These are phyloP conservation scores for Pythium phragmitis DNA, from an alignment of 352 stramenopile genomes.

Conservation along the genomic window DNA sequence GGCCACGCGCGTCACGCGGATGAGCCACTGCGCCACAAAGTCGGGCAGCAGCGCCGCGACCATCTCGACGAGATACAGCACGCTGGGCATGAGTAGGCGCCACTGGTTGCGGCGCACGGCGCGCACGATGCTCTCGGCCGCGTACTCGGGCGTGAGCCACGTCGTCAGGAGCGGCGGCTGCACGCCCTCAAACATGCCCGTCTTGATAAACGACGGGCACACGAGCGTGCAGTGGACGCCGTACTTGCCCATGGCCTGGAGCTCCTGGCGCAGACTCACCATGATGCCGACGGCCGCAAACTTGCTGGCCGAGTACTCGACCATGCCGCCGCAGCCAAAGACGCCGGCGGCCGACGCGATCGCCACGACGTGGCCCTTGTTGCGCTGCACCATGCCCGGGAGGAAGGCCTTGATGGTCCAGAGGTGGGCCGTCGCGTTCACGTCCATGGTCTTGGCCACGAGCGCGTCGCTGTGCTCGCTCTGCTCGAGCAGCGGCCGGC, in stretches of 20 bases:
- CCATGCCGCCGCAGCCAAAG: slow-evolving; percentile 36
- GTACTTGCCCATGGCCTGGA: slow-evolving; percentile 28
- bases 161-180: slow-evolving; percentile 24
- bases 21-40: slow-evolving; percentile 20
- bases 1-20: slow-evolving; percentile 22
- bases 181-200: slow-evolving; percentile 45
- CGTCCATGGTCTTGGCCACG: slow-evolving; percentile 37
- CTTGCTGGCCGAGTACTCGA: slow-evolving; percentile 51
- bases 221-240: slow-evolving; percentile 36
- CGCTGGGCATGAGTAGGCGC: slow-evolving; percentile 29
- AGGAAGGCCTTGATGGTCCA: slow-evolving; percentile 49
- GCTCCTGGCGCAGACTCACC: slow-evolving; percentile 39
- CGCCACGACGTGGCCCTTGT: slow-evolving; percentile 42
- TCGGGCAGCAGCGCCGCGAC: slow-evolving; percentile 26
- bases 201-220: slow-evolving; percentile 43
- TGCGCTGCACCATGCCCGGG: slow-evolving; percentile 37
- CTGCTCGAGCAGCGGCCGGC: slow-evolving; percentile 41
- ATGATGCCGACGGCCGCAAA: slow-evolving; percentile 41
- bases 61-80: slow-evolving; percentile 25
- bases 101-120: slow-evolving; percentile 35
- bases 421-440: slow-evolving; percentile 46
- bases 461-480: slow-evolving; percentile 33
- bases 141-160: slow-evolving; percentile 35
- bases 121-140: slow-evolving; percentile 31
- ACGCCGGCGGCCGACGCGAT: slow-evolving; percentile 43